Conservation (phyloP, 331 rosid genomes). For the Arachis monticola region DNA sequence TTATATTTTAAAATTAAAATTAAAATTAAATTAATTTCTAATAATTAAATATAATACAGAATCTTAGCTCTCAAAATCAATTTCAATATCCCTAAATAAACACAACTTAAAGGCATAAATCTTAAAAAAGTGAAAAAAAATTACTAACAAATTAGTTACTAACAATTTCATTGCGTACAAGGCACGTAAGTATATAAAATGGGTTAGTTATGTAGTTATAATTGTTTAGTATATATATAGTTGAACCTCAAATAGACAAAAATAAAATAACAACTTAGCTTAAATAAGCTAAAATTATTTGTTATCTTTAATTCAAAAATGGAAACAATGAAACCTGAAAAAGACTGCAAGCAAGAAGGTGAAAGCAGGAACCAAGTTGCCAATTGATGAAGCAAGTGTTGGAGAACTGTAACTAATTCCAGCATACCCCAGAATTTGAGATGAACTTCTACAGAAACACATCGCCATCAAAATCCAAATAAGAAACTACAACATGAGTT, state of each 20-base stretch:
- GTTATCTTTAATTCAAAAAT: background rate
- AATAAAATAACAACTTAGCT: background rate
- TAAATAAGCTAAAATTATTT: background rate
- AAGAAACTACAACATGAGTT: background rate
- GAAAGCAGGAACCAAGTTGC: conserved; percentile 62
- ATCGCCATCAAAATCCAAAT: conserved; percentile 13
- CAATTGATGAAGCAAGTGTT: conserved; percentile 83
- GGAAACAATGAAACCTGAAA: conserved; percentile 55
- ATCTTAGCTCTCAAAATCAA: too few species aligned
- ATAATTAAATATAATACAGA: too few species aligned
- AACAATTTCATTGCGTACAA: background rate
- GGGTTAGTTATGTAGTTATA: too few species aligned
- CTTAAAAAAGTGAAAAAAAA: too few species aligned
- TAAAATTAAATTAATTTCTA: too few species aligned
- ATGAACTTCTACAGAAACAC: conserved; percentile 56
- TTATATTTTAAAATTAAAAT: too few species aligned
- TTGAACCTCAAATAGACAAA: too few species aligned
- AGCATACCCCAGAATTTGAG: conserved; percentile 82
- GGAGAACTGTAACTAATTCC: conserved; percentile 83
- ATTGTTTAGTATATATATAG: too few species aligned
- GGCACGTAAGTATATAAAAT: background rate
- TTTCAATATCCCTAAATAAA: too few species aligned
- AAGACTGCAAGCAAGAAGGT: conserved; percentile 69
- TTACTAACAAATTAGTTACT: too few species aligned
- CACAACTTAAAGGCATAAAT: too few species aligned